Evolutionary conservation across 805 yeast species (phyloP), one percentile per base, ranked within the genome.

Genomic region (Saccharomycopsis schoenii): DNA sequence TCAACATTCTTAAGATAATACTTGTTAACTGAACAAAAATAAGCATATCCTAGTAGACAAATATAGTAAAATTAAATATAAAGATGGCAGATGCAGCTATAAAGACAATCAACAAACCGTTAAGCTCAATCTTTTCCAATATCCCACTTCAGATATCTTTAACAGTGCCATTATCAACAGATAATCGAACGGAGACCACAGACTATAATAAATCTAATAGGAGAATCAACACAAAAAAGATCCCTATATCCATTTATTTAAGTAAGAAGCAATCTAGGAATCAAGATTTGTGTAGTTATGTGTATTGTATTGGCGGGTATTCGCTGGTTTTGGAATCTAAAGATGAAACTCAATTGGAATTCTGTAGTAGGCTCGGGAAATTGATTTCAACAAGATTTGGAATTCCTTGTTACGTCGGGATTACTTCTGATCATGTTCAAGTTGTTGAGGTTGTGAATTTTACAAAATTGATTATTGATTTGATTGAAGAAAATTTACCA

Each of bases 391-490:
- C 73, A 62, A 78, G 74, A 61, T 78, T 72, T 60, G 66, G 67
- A 1, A 66, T 68, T 14, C 84, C 84, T 1, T 68, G 76, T 17
- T 81, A 81, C 65, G 80, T 79, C 3, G 73, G 76, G 62, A 61
- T 79, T 8, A 76, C 76, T 63, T 47, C 21, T 47, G 83, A 82
- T 0, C 64, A 68, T 17, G 68, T 78, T 37, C 67, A 68, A 1
- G 60, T 71, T 8, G 74, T 73, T 17, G 77, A 77, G 25, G 68
- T 73, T 43, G 50, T 74, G 4, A 60, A 61, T 1, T 66, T 69
- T 41, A 68, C 73, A 5, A 73, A 68, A 58, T 68, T 67, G 17
- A 63, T 74, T 0, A 58, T 75, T 4, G 64, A 67, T 2, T 59
- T 68, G 25, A 70, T 78, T 14, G 75, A 74, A 17, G 61, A 58